phyloP scores from a whole-genome alignment of 306 rosid genomes.

The Mimosa bimucronata region DNA sequence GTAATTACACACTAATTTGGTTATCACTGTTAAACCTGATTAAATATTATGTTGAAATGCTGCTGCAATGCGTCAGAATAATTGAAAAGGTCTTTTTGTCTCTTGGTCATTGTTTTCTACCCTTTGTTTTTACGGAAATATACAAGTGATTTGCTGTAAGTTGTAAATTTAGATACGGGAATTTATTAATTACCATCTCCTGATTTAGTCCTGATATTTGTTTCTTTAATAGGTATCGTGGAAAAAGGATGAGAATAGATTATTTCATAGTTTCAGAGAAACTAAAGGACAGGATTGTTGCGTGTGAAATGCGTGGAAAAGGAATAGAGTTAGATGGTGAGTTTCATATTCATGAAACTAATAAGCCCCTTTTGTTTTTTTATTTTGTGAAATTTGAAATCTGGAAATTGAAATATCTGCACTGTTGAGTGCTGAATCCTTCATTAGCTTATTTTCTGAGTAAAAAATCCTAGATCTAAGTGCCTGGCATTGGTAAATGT shows the following conservation, averaged over 20 bases:
- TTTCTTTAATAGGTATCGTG: slow-evolving; percentile 80
- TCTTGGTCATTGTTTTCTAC: neutral
- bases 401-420: neutral
- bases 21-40: slow-evolving; percentile 26
- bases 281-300: slow-evolving; percentile 68
- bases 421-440: slow-evolving; percentile 12
- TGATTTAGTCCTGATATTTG: slow-evolving; percentile 26
- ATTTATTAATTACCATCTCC: slow-evolving; percentile 21
- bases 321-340: slow-evolving; percentile 91
- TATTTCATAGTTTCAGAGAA: slow-evolving; percentile 73
- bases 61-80: slow-evolving; percentile 15
- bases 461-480: slow-evolving; percentile 11
- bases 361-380: slow-evolving; percentile 4
- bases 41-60: slow-evolving; percentile 16
- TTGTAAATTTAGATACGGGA: neutral
- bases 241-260: slow-evolving; percentile 98
- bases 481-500: slow-evolving; percentile 14
- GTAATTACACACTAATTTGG: slow-evolving; percentile 27
- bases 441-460: neutral
- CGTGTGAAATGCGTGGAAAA: slow-evolving; percentile 85
- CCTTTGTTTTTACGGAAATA: slow-evolving; percentile 8
- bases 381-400: slow-evolving; percentile 20
- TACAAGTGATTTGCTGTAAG: neutral
- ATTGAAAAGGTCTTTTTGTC: neutral
- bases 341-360: slow-evolving; percentile 18